phyloP scores from a whole-genome alignment of 2,329 filamentous ascomycete genomes.

The Penicillium sp. region DNA sequence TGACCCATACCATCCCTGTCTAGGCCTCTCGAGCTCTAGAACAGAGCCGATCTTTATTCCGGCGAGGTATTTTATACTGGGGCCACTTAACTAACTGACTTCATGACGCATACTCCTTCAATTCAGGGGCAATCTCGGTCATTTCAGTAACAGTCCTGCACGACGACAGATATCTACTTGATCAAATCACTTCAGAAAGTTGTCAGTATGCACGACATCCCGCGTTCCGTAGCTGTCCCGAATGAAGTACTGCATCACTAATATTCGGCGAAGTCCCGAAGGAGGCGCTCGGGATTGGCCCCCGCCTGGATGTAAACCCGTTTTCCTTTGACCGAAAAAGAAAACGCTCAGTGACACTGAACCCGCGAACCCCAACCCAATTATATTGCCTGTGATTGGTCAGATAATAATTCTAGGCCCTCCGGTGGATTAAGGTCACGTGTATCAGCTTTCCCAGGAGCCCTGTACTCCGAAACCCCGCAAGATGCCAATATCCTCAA shows the following conservation, averaged over 20 bases:
- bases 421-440: conserved; percentile 5
- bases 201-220: background rate
- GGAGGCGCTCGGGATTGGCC: conserved; percentile 4
- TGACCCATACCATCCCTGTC: background rate
- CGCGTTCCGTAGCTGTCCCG: background rate
- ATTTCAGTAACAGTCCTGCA: background rate
- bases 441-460: conserved; percentile 1
- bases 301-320: background rate
- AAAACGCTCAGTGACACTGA: background rate
- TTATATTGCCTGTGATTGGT: background rate
- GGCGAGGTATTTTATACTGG: background rate
- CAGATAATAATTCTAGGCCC: conserved; percentile 3
- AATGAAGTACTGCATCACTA: background rate
- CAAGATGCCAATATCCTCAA: conserved; percentile 1
- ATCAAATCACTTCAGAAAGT: background rate
- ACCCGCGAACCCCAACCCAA: background rate
- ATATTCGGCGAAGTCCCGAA: conserved; percentile 7
- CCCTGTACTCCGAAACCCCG: conserved; percentile 14
- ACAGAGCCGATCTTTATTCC: background rate
- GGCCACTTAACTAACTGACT: background rate
- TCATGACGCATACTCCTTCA: background rate
- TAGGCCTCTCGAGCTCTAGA: conserved; percentile 6
- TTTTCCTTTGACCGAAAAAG: background rate
- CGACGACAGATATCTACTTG: background rate
- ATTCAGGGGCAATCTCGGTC: background rate